phyloP scores from a whole-genome alignment of 305 asterid genomes.

The Fraxinus albicans region DNA sequence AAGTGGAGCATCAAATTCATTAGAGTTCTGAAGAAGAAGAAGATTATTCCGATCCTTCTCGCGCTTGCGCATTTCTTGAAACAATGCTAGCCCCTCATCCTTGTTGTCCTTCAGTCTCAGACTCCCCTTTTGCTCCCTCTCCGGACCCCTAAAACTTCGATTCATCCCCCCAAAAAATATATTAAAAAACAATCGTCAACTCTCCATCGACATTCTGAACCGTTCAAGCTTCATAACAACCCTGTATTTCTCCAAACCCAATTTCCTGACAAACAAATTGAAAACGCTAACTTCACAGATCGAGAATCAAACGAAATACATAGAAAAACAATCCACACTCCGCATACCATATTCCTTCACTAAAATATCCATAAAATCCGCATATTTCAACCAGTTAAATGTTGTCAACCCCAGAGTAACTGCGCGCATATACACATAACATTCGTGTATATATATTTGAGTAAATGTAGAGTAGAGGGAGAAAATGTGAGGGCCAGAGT shows the following conservation, averaged over 20 bases:
- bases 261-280: conserved; percentile 17
- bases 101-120: conserved; percentile 66
- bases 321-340: conserved; percentile 24
- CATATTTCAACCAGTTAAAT: conserved; percentile 14
- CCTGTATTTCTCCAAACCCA: conserved; percentile 26
- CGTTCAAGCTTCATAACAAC: conserved; percentile 33
- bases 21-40: conserved; percentile 70
- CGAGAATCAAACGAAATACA: conserved; percentile 34
- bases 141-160: conserved; percentile 89
- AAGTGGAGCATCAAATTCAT: conserved; percentile 77
- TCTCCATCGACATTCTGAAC: conserved; percentile 23
- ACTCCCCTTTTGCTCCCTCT: conserved; percentile 60
- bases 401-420: background rate
- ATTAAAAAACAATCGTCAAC: conserved; percentile 27
- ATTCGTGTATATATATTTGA: background rate
- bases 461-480: background rate
- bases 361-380: background rate
- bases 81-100: conserved; percentile 89
- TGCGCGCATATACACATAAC: background rate
- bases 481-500: background rate
- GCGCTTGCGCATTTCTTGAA: conserved; percentile 84
- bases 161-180: conserved; percentile 48
- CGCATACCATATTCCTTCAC: conserved; percentile 29
- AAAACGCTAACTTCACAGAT: conserved; percentile 38
- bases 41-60: conserved; percentile 84